Evolutionary conservation across 345 rosid genomes (phyloP), one percentile per base, ranked within the genome.

Genomic region (Laguncularia racemosa): DNA sequence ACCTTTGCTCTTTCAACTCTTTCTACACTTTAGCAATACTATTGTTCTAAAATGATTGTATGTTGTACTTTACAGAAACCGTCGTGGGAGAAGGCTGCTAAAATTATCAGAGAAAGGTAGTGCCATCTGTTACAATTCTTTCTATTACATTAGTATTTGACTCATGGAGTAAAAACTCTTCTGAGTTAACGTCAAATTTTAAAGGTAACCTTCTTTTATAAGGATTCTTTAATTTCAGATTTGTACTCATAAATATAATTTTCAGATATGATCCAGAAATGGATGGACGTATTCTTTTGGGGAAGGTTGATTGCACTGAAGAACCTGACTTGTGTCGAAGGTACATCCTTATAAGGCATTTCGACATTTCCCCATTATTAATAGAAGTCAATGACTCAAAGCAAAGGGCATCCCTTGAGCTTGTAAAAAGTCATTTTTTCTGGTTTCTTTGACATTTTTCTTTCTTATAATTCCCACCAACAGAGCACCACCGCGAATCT

Each of bases 21-120:
- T 23, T 23, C 28, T 23, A 23, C 28, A 2, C 28, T 23, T 23
- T 23, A 23, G 4, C 28, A 23, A 23, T 23, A 6, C 28, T 23
- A 23, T 23, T 23, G 4, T 33, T 6, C 40, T 33, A 33, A 4
- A 10, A 33, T 33, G 40, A 33, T 33, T 46, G n/a, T 60, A 15
- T 28, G 54, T 59, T 55, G 26, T 61, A 65, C 54, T 59, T 81
- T 50, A 65, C 88, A 95, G 99, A 95, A 85, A 85, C 91, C 97
- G 50, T 85, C 99, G 14, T 93, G 99, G 99, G 99, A 93, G 78
- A 93, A 81, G 63, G 87, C 99, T 57, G 96, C 97, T 50, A 82
- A 78, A 64, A 79, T 76, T 67, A 72, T 89, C 57, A 82, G 78
- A 70, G 86, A 90, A 71, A 87, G 95, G 99, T 93, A 68, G 38